These are phyloP conservation scores for Blastobotrys mokoenaii DNA, from an alignment of 805 yeast genomes.

Conservation along the genomic window DNA sequence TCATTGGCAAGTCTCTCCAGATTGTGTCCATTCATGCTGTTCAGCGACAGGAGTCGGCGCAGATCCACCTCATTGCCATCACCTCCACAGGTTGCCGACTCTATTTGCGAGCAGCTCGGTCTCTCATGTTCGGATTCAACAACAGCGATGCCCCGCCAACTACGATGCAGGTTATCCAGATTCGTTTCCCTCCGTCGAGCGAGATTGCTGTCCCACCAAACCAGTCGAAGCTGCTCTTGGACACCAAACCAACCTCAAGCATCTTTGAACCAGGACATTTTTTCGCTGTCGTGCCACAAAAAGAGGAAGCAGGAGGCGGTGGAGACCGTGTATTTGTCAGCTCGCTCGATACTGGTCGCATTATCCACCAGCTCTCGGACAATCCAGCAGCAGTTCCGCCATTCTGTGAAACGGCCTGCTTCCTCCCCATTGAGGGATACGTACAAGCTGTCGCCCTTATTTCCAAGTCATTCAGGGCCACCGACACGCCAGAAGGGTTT, in stretches of 20 bases:
- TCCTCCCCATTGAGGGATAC: slow-evolving; percentile 48
- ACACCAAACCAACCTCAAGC: slow-evolving; percentile 48
- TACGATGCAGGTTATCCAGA: slow-evolving; percentile 31
- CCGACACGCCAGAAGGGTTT: slow-evolving; percentile 70
- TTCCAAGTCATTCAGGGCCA: slow-evolving; percentile 62
- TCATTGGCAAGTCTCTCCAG: slow-evolving; percentile 20
- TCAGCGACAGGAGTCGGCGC: slow-evolving; percentile 53
- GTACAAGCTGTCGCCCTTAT: slow-evolving; percentile 69
- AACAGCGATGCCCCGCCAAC: slow-evolving; percentile 23
- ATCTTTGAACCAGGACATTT: slow-evolving; percentile 83
- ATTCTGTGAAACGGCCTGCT: slow-evolving; percentile 70
- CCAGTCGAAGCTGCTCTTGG: slow-evolving; percentile 32
- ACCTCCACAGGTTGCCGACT: slow-evolving; percentile 81
- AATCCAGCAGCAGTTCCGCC: slow-evolving; percentile 18
- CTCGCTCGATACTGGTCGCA: slow-evolving; percentile 73
- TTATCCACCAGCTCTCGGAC: slow-evolving; percentile 45
- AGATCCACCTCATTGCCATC: slow-evolving; percentile 66
- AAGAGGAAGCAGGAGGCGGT: slow-evolving; percentile 18
- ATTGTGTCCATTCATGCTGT: slow-evolving; percentile 57
- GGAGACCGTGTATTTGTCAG: slow-evolving; percentile 54
- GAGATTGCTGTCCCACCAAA: slow-evolving; percentile 8
- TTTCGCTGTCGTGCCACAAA: slow-evolving; percentile 47
- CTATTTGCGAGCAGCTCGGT: slow-evolving; percentile 44
- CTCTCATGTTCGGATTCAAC: slow-evolving; percentile 14
- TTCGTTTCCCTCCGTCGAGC: slow-evolving; percentile 38